A percentile compares a stretch with the other conserved stretches of the same genome.
Evolutionary conservation across 345 rosid genomes (phyloP).

Genomic region (Fremontodendron californicum): DNA sequence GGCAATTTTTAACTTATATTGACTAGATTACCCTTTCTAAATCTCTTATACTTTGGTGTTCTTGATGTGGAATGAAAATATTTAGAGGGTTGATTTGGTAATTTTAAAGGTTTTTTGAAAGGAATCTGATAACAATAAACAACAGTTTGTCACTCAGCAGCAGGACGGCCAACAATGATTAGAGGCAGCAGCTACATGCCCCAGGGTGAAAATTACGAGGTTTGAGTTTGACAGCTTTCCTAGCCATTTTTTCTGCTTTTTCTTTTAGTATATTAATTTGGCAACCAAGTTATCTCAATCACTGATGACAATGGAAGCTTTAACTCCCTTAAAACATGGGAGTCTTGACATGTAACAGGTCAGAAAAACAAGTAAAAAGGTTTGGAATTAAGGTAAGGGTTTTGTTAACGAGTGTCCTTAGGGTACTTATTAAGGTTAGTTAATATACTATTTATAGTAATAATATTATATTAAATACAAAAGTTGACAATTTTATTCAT

Average conservation of each 20-base stretch:
- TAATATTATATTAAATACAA: too few relatives aligned
- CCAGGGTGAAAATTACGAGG: slow-evolving; percentile 17
- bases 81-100: neutral
- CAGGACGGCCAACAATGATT: slow-evolving; percentile 15
- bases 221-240: neutral
- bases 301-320: neutral
- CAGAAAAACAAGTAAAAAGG: neutral
- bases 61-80: neutral
- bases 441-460: too few relatives aligned
- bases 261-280: neutral
- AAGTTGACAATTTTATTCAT: too few relatives aligned
- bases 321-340: neutral
- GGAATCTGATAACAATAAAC: neutral
- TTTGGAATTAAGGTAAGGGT: neutral
- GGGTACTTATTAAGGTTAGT: too few relatives aligned
- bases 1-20: neutral
- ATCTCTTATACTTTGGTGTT: neutral
- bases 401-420: too few relatives aligned
- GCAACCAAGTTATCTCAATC: neutral
- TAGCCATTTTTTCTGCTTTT: neutral
- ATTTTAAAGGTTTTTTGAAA: neutral
- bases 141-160: neutral
- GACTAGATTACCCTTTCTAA: slow-evolving; percentile 1
- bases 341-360: neutral
- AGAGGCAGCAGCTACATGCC: neutral